Conservation (phyloP, 192 early-diverging fungal species). For the Phlyctochytrium arcticum region DNA sequence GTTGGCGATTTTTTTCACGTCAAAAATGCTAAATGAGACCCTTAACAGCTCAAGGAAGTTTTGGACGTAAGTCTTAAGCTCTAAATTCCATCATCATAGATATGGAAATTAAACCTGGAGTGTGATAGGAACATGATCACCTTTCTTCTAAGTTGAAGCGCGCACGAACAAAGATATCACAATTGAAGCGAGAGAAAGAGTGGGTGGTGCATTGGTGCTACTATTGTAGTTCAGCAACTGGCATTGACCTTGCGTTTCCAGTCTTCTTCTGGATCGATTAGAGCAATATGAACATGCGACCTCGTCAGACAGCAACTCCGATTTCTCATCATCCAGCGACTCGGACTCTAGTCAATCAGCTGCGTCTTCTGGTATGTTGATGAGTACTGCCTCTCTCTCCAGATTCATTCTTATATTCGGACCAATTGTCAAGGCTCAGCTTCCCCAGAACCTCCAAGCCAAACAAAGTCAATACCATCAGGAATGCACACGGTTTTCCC, state of each 20-base stretch:
- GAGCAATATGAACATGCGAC: constrained; percentile 10
- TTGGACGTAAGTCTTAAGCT: constrained; percentile 8
- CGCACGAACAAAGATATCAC: constrained; percentile 5
- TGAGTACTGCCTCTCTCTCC: not conserved
- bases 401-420: not conserved
- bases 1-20: constrained; percentile 3
- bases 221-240: not conserved
- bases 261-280: constrained; percentile 21
- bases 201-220: not conserved
- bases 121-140: constrained; percentile 27
- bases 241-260: not conserved
- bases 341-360: constrained; percentile 6
- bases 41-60: constrained; percentile 25
- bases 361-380: constrained; percentile 2
- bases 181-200: constrained; percentile 29
- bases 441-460: not conserved
- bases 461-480: not conserved
- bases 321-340: constrained; percentile 6
- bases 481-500: not conserved
- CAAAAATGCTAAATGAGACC: too few relatives aligned
- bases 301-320: constrained; percentile 12
- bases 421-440: not conserved
- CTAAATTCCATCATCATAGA: not conserved
- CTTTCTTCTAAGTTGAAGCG: constrained; percentile 17
- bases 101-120: not conserved